Evolutionary conservation across 768 basidiomycete genomes (phyloP).

Genomic region (Amanita jacksonii): DNA sequence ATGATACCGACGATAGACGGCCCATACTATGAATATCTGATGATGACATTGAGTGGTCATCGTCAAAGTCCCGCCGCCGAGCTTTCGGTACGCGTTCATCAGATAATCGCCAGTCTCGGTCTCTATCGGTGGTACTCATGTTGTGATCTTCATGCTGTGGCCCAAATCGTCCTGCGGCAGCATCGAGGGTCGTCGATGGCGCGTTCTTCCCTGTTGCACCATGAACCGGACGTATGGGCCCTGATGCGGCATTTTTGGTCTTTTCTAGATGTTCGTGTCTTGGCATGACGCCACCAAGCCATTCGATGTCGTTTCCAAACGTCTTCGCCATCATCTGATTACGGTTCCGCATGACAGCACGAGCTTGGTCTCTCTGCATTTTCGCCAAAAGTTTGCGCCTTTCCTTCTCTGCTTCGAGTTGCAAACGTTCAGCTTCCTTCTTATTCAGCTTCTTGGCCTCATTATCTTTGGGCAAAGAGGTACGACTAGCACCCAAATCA

Average conservation of each 20-base stretch:
- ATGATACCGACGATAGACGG: constrained; percentile 70
- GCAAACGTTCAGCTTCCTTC: constrained; percentile 72
- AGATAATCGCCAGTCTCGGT: constrained; percentile 44
- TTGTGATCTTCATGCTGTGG: constrained; percentile 19
- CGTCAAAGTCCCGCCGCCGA: constrained; percentile 76
- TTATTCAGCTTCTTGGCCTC: constrained; percentile 68
- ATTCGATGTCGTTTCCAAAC: constrained; percentile 48
- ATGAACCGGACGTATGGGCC: constrained; percentile 55
- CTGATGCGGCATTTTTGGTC: constrained; percentile 47
- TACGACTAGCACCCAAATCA: constrained; percentile 37
- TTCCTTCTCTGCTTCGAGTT: constrained; percentile 77
- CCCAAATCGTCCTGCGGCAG: constrained; percentile 51
- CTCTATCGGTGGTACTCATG: constrained; percentile 18
- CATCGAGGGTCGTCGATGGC: constrained; percentile 42
- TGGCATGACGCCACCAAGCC: constrained; percentile 42
- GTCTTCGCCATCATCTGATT: constrained; percentile 61
- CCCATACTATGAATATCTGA: constrained; percentile 74
- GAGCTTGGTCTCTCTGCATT: constrained; percentile 76
- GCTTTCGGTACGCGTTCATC: constrained; percentile 64
- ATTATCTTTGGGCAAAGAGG: constrained; percentile 28
- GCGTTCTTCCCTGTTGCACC: constrained; percentile 28
- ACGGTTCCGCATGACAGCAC: constrained; percentile 89
- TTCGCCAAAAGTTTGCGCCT: constrained; percentile 68
- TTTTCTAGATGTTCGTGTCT: constrained; percentile 36
- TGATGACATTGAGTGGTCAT: constrained; percentile 87